Percentiles rank a stretch among this genome's conserved stretches.
phyloP scores from a whole-genome alignment of 257 asterid species.

The Solanum tarapatanum region DNA sequence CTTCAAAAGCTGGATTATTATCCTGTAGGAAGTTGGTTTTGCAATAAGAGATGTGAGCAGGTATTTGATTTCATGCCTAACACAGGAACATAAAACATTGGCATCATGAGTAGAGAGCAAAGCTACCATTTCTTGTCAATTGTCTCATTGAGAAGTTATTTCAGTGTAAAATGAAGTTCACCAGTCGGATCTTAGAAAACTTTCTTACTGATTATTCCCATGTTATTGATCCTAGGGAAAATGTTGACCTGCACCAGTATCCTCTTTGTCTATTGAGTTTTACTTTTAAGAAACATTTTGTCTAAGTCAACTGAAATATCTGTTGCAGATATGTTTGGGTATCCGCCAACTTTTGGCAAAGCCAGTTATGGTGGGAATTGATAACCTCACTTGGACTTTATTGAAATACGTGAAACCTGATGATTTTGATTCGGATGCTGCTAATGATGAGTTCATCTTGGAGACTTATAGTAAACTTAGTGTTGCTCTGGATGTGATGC shows the following conservation, averaged over 20 bases:
- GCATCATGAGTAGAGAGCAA: neutral
- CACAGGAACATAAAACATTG: neutral
- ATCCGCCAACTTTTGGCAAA: constrained; percentile 41
- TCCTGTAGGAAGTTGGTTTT: constrained; percentile 46
- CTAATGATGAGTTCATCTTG: constrained; percentile 19
- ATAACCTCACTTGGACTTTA: constrained; percentile 56
- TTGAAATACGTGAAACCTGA: constrained; percentile 33
- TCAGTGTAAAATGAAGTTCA: neutral
- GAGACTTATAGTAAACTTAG: constrained; percentile 52
- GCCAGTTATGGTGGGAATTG: constrained; percentile 39
- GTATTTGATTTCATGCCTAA: constrained; percentile 16
- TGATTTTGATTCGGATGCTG: constrained; percentile 10
- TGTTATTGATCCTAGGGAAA: neutral
- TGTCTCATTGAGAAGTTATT: neutral
- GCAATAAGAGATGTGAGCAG: constrained; percentile 48
- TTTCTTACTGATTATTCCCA: neutral
- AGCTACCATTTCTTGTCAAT: neutral
- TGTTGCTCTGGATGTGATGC: constrained; percentile 67
- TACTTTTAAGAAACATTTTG: neutral
- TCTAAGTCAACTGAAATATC: neutral
- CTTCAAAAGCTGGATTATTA: constrained; percentile 3
- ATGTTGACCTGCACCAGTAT: neutral
- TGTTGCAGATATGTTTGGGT: constrained; percentile 49
- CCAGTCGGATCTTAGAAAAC: neutral
- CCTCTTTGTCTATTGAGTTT: neutral